Conservation (phyloP, 352 stramenopile species). For the Phytophthora vignae region DNA sequence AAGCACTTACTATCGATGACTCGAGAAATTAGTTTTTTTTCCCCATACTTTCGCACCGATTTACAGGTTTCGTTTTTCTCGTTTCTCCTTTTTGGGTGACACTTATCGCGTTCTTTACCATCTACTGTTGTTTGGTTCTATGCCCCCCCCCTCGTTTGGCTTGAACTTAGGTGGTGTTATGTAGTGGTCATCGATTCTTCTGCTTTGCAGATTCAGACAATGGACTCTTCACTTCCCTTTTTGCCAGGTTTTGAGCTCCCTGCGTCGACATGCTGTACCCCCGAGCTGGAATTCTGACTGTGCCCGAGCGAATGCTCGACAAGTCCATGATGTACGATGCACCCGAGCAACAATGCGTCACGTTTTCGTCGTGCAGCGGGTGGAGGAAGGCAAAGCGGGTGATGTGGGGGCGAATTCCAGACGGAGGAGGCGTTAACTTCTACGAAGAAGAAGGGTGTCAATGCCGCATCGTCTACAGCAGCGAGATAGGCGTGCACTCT, state of each 20-base stretch:
- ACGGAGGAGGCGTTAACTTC: slow-evolving; percentile 4
- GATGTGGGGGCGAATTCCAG: slow-evolving; percentile 6
- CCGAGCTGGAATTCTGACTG: not conserved
- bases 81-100: not conserved
- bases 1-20: not conserved
- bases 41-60: no score
- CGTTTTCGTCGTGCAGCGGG: not conserved
- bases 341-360: slow-evolving; percentile 5
- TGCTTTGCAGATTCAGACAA: not conserved
- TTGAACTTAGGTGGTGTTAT: not conserved
- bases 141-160: not conserved
- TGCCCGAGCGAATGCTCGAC: not conserved
- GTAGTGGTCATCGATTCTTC: not conserved
- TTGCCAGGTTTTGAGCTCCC: not conserved
- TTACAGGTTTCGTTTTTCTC: no score
- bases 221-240: not conserved
- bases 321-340: slow-evolving; percentile 12
- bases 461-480: slow-evolving; percentile 5
- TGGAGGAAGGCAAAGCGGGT: slow-evolving; percentile 2
- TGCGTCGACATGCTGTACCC: not conserved
- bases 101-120: not conserved
- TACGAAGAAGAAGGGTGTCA: slow-evolving; percentile 3
- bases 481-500: not conserved
- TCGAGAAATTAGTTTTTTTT: not conserved
- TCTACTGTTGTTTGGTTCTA: not conserved